Conservation (phyloP, 2,329 filamentous ascomycete genomes). For the Fusarium bulbicola region DNA sequence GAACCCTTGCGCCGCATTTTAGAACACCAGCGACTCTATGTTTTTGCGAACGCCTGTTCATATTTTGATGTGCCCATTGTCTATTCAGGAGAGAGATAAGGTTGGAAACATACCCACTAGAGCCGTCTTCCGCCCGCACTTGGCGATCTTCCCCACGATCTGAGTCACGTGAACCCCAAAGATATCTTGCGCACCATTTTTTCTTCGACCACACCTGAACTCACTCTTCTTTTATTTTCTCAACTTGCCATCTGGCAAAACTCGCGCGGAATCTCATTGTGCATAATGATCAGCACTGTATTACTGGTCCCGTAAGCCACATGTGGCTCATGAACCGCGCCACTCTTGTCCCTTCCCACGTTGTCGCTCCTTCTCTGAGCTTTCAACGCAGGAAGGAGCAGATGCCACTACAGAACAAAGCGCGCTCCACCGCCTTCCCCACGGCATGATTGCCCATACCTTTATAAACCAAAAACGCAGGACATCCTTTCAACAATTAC, state of each 20-base stretch:
- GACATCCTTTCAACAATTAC: neutral
- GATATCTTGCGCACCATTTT: neutral
- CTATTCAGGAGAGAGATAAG: too few species aligned
- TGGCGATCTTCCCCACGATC: neutral
- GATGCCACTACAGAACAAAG: accelerated
- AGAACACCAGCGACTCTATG: too few species aligned
- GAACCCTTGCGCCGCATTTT: too few species aligned
- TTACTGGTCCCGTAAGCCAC: neutral
- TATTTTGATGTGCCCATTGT: too few species aligned
- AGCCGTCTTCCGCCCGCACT: neutral
- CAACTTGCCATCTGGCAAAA: accelerated
- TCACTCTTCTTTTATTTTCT: neutral
- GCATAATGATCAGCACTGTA: accelerated
- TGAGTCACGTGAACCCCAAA: neutral
- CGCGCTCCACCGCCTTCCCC: neutral
- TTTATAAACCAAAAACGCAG: neutral
- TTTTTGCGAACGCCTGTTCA: too few species aligned
- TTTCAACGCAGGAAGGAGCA: neutral
- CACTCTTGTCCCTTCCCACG: neutral
- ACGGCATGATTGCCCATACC: neutral
- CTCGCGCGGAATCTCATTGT: accelerated
- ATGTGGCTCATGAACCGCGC: neutral
- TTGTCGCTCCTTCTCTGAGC: accelerated
- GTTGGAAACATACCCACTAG: too few species aligned
- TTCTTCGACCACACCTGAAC: neutral